A percentile compares a stretch with the other conserved stretches of the same genome.
Evolutionary conservation across 2,329 filamentous ascomycete species (phyloP).

Genomic region (Colletotrichum liriopes): DNA sequence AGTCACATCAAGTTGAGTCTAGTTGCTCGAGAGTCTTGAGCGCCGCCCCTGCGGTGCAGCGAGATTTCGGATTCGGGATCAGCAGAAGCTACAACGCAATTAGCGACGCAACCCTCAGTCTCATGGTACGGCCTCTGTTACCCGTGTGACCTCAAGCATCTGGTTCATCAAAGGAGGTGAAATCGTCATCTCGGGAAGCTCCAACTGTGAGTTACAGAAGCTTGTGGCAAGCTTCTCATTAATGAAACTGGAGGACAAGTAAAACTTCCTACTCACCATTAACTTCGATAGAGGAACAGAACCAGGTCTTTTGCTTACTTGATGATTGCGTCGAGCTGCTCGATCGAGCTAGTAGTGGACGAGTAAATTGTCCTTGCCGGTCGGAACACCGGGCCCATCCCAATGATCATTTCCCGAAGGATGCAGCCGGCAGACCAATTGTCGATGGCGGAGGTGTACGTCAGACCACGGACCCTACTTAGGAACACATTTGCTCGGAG

Average conservation of each 20-base stretch:
- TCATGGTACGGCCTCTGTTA: background rate
- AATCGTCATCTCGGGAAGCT: background rate
- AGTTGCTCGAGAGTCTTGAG: too few relatives aligned
- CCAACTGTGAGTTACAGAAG: background rate
- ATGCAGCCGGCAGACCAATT: constrained; percentile 4
- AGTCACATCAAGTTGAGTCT: too few relatives aligned
- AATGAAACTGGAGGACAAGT: background rate
- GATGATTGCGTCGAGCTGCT: constrained; percentile 1
- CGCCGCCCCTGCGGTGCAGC: too few relatives aligned
- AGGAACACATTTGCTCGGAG: constrained; percentile 1
- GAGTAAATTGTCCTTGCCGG: background rate
- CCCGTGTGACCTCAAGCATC: constrained; percentile 2
- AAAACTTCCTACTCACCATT: background rate
- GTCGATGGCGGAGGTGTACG: background rate
- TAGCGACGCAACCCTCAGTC: background rate
- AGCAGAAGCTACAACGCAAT: background rate
- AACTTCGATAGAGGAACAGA: background rate
- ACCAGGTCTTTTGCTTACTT: background rate
- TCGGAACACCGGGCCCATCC: background rate
- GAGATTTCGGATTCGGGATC: background rate
- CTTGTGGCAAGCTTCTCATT: background rate
- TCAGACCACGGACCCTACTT: background rate
- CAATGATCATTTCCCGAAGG: background rate
- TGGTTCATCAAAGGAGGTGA: background rate
- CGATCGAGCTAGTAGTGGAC: background rate